Percentiles rank a stretch among this genome's conserved stretches.
These are phyloP conservation scores for Coprinopsis strossmayeri DNA, from an alignment of 768 basidiomycete species.

Conservation along the genomic window DNA sequence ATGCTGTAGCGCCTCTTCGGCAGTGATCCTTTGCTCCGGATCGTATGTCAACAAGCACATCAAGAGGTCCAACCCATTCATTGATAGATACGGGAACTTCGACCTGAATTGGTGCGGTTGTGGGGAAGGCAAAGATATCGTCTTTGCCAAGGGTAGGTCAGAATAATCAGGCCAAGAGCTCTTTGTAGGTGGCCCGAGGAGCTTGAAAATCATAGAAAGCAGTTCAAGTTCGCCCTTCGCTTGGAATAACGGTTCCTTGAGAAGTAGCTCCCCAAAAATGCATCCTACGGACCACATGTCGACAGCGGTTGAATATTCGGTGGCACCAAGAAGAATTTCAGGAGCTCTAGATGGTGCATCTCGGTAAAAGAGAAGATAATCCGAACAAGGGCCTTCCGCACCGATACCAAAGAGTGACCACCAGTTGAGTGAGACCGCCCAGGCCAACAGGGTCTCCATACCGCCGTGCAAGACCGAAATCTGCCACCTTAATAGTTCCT, in stretches of 20 bases:
- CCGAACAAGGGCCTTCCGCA: too few species aligned
- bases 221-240: conserved; percentile 95
- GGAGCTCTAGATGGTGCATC: conserved; percentile 70
- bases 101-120: conserved; percentile 74
- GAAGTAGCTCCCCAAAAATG: conserved; percentile 93
- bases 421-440: conserved; percentile 96
- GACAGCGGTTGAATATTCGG: conserved; percentile 89
- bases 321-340: conserved; percentile 90
- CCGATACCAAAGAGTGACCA: conserved; percentile 99
- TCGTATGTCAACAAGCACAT: conserved; percentile 83
- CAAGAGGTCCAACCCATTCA: conserved; percentile 80
- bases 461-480: conserved; percentile 92
- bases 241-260: conserved; percentile 96
- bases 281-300: conserved; percentile 99
- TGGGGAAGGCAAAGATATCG: conserved; percentile 66
- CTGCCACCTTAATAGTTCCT: conserved; percentile 97
- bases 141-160: conserved; percentile 74
- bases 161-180: conserved; percentile 83
- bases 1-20: conserved; percentile 86
- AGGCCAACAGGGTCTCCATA: conserved; percentile 96
- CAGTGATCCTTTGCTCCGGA: conserved; percentile 78
- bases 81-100: conserved; percentile 80
- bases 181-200: conserved; percentile 88
- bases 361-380: too few species aligned
- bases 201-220: conserved; percentile 88